Percentiles rank a stretch among this genome's conserved stretches.
phyloP scores from a whole-genome alignment of 805 yeast genomes.

The Diddensiella caesifluorescens region DNA sequence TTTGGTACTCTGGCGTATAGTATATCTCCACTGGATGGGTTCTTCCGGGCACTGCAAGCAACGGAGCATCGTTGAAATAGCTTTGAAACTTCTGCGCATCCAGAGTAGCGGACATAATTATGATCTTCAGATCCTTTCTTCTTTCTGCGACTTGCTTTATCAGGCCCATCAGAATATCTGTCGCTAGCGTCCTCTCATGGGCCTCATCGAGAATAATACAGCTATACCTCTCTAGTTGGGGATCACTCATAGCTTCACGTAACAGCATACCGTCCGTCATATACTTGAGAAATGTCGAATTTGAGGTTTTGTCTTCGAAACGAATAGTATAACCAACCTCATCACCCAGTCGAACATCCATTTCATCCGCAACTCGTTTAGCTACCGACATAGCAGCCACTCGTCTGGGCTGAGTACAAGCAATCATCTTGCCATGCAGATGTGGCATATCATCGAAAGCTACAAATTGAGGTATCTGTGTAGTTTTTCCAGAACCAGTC shows the following conservation, averaged over 20 bases:
- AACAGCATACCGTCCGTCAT: constrained; percentile 99
- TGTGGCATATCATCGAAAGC: constrained; percentile 90
- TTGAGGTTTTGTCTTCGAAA: constrained; percentile 82
- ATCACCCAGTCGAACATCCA: constrained; percentile 88
- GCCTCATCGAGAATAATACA: constrained; percentile 96
- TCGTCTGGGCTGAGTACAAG: constrained; percentile 94
- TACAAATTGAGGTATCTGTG: constrained; percentile 97
- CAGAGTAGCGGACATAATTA: constrained; percentile 95
- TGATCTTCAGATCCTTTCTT: constrained; percentile 84
- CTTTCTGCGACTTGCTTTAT: constrained; percentile 73
- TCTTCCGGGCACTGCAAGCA: constrained; percentile 95
- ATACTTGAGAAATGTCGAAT: constrained; percentile 79
- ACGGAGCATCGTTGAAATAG: constrained; percentile 87
- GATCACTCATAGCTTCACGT: constrained; percentile 97
- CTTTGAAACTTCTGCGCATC: constrained; percentile 89
- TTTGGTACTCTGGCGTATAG: constrained; percentile 94
- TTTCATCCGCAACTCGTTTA: constrained; percentile 92
- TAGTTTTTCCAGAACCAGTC: constrained; percentile 98
- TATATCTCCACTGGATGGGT: constrained; percentile 96
- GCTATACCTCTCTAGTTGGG: constrained; percentile 68
- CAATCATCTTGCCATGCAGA: constrained; percentile 74
- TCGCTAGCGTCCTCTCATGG: constrained; percentile 94
- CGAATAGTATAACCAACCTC: constrained; percentile 95
- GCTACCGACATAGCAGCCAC: constrained; percentile 99
- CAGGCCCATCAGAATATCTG: constrained; percentile 94